Evolutionary conservation across 139 green algal species (phyloP).

Genomic region (Microglena sp.): DNA sequence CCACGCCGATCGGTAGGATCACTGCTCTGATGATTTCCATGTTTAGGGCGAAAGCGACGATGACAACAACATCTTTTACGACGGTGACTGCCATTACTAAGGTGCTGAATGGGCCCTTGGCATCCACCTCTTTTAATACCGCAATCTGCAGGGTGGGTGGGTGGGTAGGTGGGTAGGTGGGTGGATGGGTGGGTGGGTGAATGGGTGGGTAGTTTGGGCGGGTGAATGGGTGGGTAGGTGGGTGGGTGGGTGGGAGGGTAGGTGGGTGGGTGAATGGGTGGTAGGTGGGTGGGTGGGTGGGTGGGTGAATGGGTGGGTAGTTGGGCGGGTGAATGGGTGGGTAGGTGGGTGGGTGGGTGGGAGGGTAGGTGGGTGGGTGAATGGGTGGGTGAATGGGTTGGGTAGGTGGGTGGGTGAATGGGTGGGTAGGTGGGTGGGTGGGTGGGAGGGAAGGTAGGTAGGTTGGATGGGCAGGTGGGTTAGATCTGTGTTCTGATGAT

Average conservation of each 20-base stretch:
- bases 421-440: not conserved
- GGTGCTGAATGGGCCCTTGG: constrained; percentile 63
- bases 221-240: not conserved
- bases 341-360: too few relatives aligned
- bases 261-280: not conserved
- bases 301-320: not conserved
- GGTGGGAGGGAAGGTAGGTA: not conserved
- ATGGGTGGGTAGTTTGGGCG: not conserved
- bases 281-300: not conserved
- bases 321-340: not conserved
- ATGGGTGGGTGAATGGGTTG: too few relatives aligned
- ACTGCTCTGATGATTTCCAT: constrained; percentile 55
- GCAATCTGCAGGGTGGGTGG: constrained; percentile 50
- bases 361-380: too few relatives aligned
- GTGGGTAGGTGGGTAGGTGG: not conserved
- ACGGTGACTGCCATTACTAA: constrained; percentile 78
- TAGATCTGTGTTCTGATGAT: constrained; percentile 24
- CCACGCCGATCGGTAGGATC: not conserved
- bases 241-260: not conserved
- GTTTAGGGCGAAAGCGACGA: constrained; percentile 74
- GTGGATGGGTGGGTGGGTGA: not conserved
- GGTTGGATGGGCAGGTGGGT: not conserved
- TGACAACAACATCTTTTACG: constrained; percentile 86
- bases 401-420: not conserved
- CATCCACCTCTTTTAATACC: constrained; percentile 73